Percentiles rank a stretch among this genome's conserved stretches.
phyloP scores from a whole-genome alignment of 1,284 basidiomycete genomes.

The Ganoderma lucidum region DNA sequence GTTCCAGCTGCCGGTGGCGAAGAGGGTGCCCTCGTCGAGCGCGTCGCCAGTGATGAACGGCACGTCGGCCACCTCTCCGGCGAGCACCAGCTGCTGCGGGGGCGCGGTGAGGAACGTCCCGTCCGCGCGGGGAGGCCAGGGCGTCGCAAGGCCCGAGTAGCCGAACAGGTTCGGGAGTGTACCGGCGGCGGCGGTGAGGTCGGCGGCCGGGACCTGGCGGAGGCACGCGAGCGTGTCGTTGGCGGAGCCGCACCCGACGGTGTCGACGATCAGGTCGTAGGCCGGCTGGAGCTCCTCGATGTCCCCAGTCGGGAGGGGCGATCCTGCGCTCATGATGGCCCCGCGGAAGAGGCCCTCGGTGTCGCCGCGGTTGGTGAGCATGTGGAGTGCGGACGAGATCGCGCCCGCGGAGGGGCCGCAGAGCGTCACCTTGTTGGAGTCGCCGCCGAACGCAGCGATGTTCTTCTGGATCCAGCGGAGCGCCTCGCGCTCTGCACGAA shows the following conservation, averaged over 20 bases:
- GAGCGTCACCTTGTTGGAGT: background rate
- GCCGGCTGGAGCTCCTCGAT: conserved; percentile 42
- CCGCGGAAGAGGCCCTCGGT: conserved; percentile 46
- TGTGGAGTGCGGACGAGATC: conserved; percentile 44
- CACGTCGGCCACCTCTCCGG: too few relatives aligned
- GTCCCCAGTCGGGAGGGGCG: conserved; percentile 40
- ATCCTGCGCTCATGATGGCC: conserved; percentile 48
- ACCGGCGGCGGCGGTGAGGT: too few relatives aligned
- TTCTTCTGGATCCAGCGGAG: background rate
- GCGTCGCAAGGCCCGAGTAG: too few relatives aligned
- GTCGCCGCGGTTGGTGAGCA: conserved; percentile 44
- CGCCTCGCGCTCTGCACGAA: background rate
- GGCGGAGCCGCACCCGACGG: conserved; percentile 40
- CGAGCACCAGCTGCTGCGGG: too few relatives aligned
- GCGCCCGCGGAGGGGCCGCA: conserved; percentile 54
- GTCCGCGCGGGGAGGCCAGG: too few relatives aligned
- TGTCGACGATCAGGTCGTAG: conserved; percentile 45
- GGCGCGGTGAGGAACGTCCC: too few relatives aligned
- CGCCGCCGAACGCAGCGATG: background rate
- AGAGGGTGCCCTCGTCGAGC: conserved; percentile 44
- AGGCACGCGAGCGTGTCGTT: too few relatives aligned
- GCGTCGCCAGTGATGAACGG: conserved; percentile 17
- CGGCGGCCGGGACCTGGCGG: too few relatives aligned
- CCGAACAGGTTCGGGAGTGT: too few relatives aligned
- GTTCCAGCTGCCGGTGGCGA: conserved; percentile 32